Conservation (phyloP, 2,329 filamentous ascomycete genomes). For the Biscogniauxia mediterranea region DNA sequence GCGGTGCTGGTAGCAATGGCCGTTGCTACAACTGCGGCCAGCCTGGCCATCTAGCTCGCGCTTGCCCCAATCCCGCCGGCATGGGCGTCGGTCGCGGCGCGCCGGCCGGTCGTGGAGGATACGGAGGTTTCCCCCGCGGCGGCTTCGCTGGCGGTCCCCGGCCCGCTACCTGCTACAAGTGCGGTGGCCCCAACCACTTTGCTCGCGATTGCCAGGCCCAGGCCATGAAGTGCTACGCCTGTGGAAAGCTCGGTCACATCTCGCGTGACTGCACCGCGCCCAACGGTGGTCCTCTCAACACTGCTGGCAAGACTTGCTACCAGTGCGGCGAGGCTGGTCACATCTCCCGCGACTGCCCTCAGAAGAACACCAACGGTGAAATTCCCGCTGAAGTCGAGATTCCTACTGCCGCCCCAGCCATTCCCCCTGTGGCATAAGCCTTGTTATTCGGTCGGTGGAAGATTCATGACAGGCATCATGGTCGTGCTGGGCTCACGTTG, state of each 20-base stretch:
- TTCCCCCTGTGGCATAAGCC: constrained; percentile 32
- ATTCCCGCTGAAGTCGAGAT: constrained; percentile 35
- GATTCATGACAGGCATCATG: constrained; percentile 4
- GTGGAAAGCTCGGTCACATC: constrained; percentile 92
- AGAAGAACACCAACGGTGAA: constrained; percentile 61
- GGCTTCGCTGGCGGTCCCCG: constrained; percentile 70
- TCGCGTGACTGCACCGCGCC: constrained; percentile 92
- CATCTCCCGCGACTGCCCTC: constrained; percentile 90
- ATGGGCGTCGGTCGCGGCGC: constrained; percentile 63
- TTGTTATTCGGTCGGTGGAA: constrained; percentile 6
- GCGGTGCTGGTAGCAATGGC: constrained; percentile 74
- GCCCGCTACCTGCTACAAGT: constrained; percentile 72
- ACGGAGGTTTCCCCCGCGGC: constrained; percentile 62
- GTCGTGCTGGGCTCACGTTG: neutral
- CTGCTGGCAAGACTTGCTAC: constrained; percentile 97
- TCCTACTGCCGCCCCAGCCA: constrained; percentile 25
- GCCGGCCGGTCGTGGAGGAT: constrained; percentile 70
- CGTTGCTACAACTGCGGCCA: constrained; percentile 98
- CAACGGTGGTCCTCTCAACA: constrained; percentile 93
- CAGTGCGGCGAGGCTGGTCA: constrained; percentile 93
- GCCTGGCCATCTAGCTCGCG: constrained; percentile 87
- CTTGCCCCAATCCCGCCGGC: constrained; percentile 75
- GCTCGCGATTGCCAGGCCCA: constrained; percentile 97
- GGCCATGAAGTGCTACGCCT: constrained; percentile 98
- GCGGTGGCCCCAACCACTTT: constrained; percentile 91